These are phyloP conservation scores for Penicillium chermesinum DNA, from an alignment of 495 filamentous ascomycete species.

Conservation along the genomic window DNA sequence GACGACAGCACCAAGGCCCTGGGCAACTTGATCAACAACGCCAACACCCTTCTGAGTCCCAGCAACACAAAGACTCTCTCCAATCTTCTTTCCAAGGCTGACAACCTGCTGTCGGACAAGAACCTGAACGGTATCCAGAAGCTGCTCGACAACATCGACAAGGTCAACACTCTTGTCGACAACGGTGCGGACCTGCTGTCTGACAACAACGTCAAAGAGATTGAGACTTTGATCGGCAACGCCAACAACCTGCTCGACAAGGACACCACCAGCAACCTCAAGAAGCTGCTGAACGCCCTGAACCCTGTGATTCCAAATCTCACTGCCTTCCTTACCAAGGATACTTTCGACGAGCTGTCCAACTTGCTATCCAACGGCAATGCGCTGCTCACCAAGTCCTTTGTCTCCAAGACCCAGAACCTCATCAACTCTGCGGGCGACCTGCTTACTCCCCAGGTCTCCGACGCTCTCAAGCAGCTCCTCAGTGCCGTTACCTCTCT, in stretches of 20 bases:
- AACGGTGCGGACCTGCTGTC: slow-evolving; percentile 26
- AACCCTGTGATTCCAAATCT: slow-evolving; percentile 6
- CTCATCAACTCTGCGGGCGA: slow-evolving; percentile 36
- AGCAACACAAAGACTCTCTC: slow-evolving; percentile 34
- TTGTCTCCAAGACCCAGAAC: slow-evolving; percentile 31
- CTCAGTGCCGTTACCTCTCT: slow-evolving; percentile 15
- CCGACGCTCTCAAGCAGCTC: slow-evolving; percentile 26
- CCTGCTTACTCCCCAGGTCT: slow-evolving; percentile 33
- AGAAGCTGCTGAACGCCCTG: slow-evolving; percentile 34
- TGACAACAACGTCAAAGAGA: slow-evolving; percentile 25
- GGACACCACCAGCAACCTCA: slow-evolving; percentile 25
- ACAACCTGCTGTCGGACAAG: slow-evolving; percentile 26
- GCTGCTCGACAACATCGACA: slow-evolving; percentile 35
- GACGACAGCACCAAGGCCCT: slow-evolving; percentile 18
- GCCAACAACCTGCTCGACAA: slow-evolving; percentile 32
- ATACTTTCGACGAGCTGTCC: slow-evolving; percentile 32
- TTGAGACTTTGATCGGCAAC: slow-evolving; percentile 36
- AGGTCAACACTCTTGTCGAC: slow-evolving; percentile 33
- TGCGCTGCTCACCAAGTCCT: slow-evolving; percentile 30
- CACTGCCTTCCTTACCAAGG: slow-evolving; percentile 27
- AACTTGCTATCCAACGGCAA: slow-evolving; percentile 37
- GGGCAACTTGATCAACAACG: slow-evolving; percentile 26
- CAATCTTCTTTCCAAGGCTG: slow-evolving; percentile 23
- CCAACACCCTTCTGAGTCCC: slow-evolving; percentile 24
- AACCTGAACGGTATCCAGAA: slow-evolving; percentile 36